Conservation (phyloP, 2,329 filamentous ascomycete species). For the Colletotrichum viniferum region DNA sequence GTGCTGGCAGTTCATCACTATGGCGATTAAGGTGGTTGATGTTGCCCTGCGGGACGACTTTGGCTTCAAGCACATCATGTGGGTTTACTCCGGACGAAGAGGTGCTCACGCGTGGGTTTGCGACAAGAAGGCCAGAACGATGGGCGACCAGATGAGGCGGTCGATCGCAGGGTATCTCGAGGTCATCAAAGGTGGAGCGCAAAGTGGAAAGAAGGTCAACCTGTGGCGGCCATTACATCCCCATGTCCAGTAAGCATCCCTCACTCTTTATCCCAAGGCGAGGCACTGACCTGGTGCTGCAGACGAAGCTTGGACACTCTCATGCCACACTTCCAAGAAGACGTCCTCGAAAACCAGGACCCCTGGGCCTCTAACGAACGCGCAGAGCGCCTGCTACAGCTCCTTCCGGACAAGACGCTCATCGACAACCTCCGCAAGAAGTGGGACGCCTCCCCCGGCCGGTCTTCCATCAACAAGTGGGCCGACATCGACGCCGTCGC, state of each 20-base stretch:
- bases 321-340: constrained; percentile 80
- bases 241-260: constrained; percentile 69
- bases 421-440: constrained; percentile 83
- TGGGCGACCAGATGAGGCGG: constrained; percentile 85
- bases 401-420: constrained; percentile 81
- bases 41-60: constrained; percentile 89
- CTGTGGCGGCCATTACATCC: constrained; percentile 85
- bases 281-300: constrained; percentile 16
- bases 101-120: constrained; percentile 99
- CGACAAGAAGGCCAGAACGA: constrained; percentile 80
- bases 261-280: background rate
- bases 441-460: constrained; percentile 84
- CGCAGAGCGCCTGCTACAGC: constrained; percentile 77
- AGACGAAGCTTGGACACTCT: constrained; percentile 86
- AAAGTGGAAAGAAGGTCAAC: constrained; percentile 87
- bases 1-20: constrained; percentile 97
- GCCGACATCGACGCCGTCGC: constrained; percentile 89
- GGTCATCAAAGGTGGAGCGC: constrained; percentile 83
- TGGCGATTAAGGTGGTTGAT: constrained; percentile 95
- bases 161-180: constrained; percentile 91
- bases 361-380: constrained; percentile 77
- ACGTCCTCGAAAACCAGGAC: constrained; percentile 84
- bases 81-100: constrained; percentile 97
- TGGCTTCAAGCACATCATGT: constrained; percentile 94
- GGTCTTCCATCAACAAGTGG: constrained; percentile 85